Conservation (phyloP, 106 monocot genomes). For the Cymbidium sinense region DNA sequence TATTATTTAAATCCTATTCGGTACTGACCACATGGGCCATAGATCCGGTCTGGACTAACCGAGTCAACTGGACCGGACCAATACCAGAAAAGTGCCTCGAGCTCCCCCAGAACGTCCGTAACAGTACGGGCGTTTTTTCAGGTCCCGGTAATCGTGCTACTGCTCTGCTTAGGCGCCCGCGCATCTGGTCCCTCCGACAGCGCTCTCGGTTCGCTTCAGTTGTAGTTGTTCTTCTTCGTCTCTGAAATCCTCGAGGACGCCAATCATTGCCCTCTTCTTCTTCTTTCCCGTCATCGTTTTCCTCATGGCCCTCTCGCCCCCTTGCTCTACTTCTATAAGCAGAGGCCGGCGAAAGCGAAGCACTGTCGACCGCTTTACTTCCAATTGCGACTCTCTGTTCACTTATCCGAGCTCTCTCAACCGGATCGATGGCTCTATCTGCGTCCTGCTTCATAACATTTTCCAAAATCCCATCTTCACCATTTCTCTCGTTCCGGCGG, state of each 20-base stretch:
- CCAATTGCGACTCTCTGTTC: neutral
- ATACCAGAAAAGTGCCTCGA: neutral
- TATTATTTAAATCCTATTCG: too few species aligned
- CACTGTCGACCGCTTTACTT: neutral
- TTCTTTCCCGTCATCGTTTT: slow-evolving; percentile 8
- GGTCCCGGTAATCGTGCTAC: neutral
- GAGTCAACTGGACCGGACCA: too few species aligned
- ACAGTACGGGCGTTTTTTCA: too few species aligned
- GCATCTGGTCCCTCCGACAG: neutral
- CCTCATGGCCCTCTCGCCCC: slow-evolving; percentile 3
- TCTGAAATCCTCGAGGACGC: neutral
- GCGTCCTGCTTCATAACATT: slow-evolving; percentile 1
- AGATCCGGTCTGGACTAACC: too few species aligned
- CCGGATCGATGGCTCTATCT: neutral
- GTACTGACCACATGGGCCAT: too few species aligned
- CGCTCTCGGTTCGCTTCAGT: neutral
- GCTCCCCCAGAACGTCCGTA: too few species aligned
- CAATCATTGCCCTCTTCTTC: neutral
- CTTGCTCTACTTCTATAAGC: neutral
- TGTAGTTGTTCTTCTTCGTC: neutral
- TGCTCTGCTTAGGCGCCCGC: neutral
- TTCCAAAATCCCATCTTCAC: neutral
- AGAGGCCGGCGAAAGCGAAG: neutral
- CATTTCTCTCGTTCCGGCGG: slow-evolving; percentile 7
- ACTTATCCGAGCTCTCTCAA: too few species aligned